phyloP scores from a whole-genome alignment of 192 early-diverging fungal genomes.

The Lobosporangium transversale region DNA sequence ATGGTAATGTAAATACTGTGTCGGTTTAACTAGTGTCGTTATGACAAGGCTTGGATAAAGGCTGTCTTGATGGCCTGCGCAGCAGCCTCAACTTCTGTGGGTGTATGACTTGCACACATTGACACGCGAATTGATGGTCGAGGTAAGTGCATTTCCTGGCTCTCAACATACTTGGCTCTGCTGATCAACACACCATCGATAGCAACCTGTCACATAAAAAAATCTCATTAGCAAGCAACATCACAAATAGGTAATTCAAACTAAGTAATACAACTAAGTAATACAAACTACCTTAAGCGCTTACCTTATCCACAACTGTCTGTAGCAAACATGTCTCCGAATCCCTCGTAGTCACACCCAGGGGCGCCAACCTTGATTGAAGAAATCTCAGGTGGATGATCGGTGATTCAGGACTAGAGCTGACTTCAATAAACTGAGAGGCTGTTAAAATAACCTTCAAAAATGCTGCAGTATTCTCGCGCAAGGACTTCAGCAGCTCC shows the following conservation, averaged over 20 bases:
- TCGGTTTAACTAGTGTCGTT: too few relatives aligned
- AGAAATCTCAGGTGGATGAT: slow-evolving; percentile 82
- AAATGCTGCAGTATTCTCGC: slow-evolving; percentile 71
- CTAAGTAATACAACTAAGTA: background rate
- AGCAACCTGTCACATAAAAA: slow-evolving; percentile 54
- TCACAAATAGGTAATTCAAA: slow-evolving; percentile 10
- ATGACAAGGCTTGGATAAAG: slow-evolving; percentile 62
- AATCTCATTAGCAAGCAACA: background rate
- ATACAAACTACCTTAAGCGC: background rate
- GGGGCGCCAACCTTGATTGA: slow-evolving; percentile 28
- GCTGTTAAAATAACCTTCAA: slow-evolving; percentile 65
- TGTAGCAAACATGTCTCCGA: slow-evolving; percentile 84
- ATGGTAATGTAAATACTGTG: too few relatives aligned
- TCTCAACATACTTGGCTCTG: slow-evolving; percentile 85
- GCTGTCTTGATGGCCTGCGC: slow-evolving; percentile 81
- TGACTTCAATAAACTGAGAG: slow-evolving; percentile 57
- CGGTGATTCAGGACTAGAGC: slow-evolving; percentile 66
- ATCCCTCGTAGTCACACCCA: slow-evolving; percentile 56
- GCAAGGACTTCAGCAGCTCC: slow-evolving; percentile 60
- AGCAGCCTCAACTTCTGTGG: slow-evolving; percentile 88
- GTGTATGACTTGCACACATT: slow-evolving; percentile 76
- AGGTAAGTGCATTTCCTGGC: slow-evolving; percentile 80
- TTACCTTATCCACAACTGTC: slow-evolving; percentile 80
- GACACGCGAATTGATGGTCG: slow-evolving; percentile 87
- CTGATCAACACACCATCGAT: slow-evolving; percentile 88